Evolutionary conservation across 1,284 basidiomycete species (phyloP), one percentile per base, ranked within the genome.

Genomic region (Fomes fomentarius): DNA sequence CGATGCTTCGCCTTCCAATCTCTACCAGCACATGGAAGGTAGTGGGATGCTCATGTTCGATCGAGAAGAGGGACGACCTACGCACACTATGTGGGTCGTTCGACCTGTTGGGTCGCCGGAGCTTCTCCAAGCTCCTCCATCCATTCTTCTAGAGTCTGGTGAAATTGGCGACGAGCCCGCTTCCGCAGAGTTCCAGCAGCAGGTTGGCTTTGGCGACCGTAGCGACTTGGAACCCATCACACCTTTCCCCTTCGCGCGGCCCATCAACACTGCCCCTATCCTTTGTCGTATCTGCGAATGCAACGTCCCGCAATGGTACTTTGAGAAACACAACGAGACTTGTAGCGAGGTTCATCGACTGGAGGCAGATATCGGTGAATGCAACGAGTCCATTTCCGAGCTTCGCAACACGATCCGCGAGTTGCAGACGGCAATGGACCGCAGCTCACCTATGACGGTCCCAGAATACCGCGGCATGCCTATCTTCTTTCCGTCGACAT

Each of bases 301-400:
- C 66, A 89, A 93, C 65, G 91, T 99, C 50, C 96, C 97, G 2
- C 91, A 96, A 54, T 99, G 97, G 96, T 99, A 96, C 77, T 99
- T 99, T 69, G 97, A 98, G 75, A 98, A 98, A 77, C 97, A 99
- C 78, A 98, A 96, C 79, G 97, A 99, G 75, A 99, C 96, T 10
- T 99, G 97, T 71, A 94, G 89, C 65, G 97, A 98, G 74, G 90
- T 94, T 1, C 97, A 99, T 72, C 88, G 94, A 40, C 80, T 99
- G 59, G 97, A 99, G 73, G 94, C 96, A 37, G 95, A 98, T 73
- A 95, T 99, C 58, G 78, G 83, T 26, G 92, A 95, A 66, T 93
- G 90, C 76, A 97, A 99, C 74, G 97, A 99, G 69, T 89, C 87
- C 24, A 89, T 99, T 50, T 74, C 80, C 10, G 97, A 99, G 67